Percentiles rank a stretch among this genome's conserved stretches.
phyloP scores from a whole-genome alignment of 2,329 filamentous ascomycete species.

The Exophiala lecanii-corni region DNA sequence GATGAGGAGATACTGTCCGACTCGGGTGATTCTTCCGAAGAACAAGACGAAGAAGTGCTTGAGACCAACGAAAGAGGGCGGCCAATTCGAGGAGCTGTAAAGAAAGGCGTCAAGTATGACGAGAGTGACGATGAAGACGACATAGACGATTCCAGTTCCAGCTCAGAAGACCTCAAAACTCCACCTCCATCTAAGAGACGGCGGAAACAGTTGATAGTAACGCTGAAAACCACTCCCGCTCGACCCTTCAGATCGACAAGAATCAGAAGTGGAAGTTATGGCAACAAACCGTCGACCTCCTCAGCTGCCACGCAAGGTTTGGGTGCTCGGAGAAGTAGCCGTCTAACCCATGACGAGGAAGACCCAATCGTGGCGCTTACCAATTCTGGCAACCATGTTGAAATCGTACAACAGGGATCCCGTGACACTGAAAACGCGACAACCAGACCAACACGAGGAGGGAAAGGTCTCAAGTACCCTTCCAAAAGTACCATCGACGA shows the following conservation, averaged over 20 bases:
- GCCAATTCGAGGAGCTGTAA: slow-evolving; percentile 51
- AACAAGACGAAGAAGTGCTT: slow-evolving; percentile 35
- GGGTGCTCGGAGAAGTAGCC: slow-evolving; percentile 49
- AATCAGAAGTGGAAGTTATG: slow-evolving; percentile 31
- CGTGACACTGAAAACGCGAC: slow-evolving; percentile 47
- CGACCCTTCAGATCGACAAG: slow-evolving; percentile 27
- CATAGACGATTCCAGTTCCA: slow-evolving; percentile 22
- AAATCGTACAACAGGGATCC: slow-evolving; percentile 51
- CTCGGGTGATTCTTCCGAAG: slow-evolving; percentile 38
- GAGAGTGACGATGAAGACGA: slow-evolving; percentile 42
- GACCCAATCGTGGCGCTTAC: slow-evolving; percentile 55
- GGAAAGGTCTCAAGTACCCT: slow-evolving; percentile 35
- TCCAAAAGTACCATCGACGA: slow-evolving; percentile 37
- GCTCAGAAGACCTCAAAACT: slow-evolving; percentile 26
- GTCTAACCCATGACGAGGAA: slow-evolving; percentile 54
- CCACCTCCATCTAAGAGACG: slow-evolving; percentile 22
- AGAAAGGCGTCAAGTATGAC: slow-evolving; percentile 53
- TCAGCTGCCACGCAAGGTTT: slow-evolving; percentile 27
- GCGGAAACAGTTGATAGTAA: slow-evolving; percentile 28
- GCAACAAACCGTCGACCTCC: slow-evolving; percentile 26
- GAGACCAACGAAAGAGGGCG: slow-evolving; percentile 56
- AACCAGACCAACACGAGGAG: slow-evolving; percentile 39
- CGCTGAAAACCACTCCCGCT: slow-evolving; percentile 26
- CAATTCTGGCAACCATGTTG: slow-evolving; percentile 54
- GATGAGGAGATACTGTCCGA: slow-evolving; percentile 39